Percentiles rank a stretch among this genome's conserved stretches.
Conservation (phyloP, 768 basidiomycete genomes). For the Kwoniella bestiolae region DNA sequence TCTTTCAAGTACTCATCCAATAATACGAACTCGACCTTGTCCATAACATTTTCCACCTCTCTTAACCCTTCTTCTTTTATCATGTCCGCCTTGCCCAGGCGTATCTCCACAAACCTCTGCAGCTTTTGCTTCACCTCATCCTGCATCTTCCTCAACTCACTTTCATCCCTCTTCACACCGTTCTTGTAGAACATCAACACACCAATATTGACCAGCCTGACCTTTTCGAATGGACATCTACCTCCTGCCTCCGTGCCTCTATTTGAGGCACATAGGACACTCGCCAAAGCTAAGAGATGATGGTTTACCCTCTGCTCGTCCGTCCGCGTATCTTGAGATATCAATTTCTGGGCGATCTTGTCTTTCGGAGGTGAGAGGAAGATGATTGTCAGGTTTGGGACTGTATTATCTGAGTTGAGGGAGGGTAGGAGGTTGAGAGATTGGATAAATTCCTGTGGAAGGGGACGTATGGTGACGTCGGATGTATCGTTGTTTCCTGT, state of each 20-base stretch:
- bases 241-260: not conserved
- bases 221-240: not conserved
- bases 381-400: not conserved
- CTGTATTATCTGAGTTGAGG: not conserved
- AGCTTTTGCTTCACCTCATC: not conserved
- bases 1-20: not conserved
- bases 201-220: slow-evolving; percentile 2
- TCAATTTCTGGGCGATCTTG: not conserved
- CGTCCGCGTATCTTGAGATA: not conserved
- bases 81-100: no score
- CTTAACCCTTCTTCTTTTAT: not conserved
- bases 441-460: not conserved
- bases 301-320: not conserved
- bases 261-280: not conserved
- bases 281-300: slow-evolving; percentile 1
- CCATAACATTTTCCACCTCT: not conserved
- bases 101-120: not conserved
- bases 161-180: not conserved
- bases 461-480: no score
- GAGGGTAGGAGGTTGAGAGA: not conserved
- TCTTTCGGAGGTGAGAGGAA: not conserved
- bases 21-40: not conserved
- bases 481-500: no score
- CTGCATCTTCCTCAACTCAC: not conserved
- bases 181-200: slow-evolving; percentile 1